Evolutionary conservation across 78 protist species (phyloP).

Genomic region (Emiliania huxleyi): DNA sequence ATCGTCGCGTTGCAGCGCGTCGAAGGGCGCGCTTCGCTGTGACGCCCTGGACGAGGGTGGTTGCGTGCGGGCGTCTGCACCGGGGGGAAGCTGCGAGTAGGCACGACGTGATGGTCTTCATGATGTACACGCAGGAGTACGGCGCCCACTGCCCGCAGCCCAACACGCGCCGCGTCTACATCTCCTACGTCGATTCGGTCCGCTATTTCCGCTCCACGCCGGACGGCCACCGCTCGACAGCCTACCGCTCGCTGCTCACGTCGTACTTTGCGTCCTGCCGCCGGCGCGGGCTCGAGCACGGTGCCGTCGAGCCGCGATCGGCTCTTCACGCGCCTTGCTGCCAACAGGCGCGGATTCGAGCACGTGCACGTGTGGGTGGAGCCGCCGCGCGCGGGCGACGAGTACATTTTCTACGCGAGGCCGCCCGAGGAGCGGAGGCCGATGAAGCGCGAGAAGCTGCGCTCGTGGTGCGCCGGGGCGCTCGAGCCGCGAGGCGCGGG

Average conservation of each 20-base stretch:
- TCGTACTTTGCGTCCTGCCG: not conserved
- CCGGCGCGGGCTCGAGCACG: slow-evolving; percentile 48
- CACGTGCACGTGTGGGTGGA: slow-evolving; percentile 57
- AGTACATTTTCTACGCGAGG: slow-evolving; percentile 58
- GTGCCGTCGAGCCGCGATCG: too few relatives aligned
- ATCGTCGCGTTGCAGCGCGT: not conserved
- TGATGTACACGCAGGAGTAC: slow-evolving; percentile 59
- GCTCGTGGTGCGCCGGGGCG: slow-evolving; percentile 27
- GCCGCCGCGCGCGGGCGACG: slow-evolving; percentile 62
- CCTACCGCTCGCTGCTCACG: slow-evolving; percentile 45
- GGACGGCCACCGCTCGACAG: slow-evolving; percentile 36
- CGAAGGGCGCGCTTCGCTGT: too few relatives aligned
- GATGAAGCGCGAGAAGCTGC: slow-evolving; percentile 55
- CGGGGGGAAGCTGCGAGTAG: too few relatives aligned
- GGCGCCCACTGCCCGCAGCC: slow-evolving; percentile 53
- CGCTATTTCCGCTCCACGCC: not conserved
- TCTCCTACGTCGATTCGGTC: slow-evolving; percentile 54
- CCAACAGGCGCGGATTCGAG: slow-evolving; percentile 42
- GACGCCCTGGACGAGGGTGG: too few relatives aligned
- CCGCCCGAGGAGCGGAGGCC: slow-evolving; percentile 35
- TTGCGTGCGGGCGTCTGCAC: too few relatives aligned
- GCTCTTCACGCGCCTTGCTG: slow-evolving; percentile 24
- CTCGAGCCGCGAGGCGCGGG: too few relatives aligned
- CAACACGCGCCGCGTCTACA: slow-evolving; percentile 52
- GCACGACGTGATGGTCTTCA: slow-evolving; percentile 45